Base-by-base conservation (phyloP, 2,329 filamentous ascomycete genomes). In the Monilinia aucupariae region DNA sequence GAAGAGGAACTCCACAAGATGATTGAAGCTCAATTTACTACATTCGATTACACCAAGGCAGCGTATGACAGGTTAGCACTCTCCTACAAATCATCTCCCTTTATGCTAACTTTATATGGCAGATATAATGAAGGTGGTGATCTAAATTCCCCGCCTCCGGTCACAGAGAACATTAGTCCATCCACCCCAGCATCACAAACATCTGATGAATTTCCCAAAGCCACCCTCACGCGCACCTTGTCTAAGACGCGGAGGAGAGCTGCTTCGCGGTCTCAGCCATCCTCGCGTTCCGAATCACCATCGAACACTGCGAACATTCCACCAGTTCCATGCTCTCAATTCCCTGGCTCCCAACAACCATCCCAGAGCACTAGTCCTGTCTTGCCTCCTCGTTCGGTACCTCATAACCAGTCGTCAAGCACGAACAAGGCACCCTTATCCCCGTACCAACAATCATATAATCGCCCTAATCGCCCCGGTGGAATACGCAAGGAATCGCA, bases 1-100 rank as follows among this genome's bases (percentile, higher is more conserved):
- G 92, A 96, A 69, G 93, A 99, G 66, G 92, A 97, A 75, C 82
- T 97, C 27, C 94, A 97, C 75, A 87, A 87, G 67, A 90, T 96
- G 83, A 97, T 99, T 66, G 94, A 99, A 76, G 89, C 85, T 5
- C 89, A 96, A 71, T 99, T 97, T 73, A 87, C 90, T 74, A 91
- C 92, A 0, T 99, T 97, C 74, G 94, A 99, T 75, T 99, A 99
- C 76, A 97, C 92, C 0, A 78, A 87, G 3, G 86, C 90, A 25
- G 89, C 86, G 4, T 93, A 92, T 71, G 86, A 87, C 72, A 87
- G 87, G 83, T 91, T 80, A 67, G 85, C 71, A 39, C 49, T 50
- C 43, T 41, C 25, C 45, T 47, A 13, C 50, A 54, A 45, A 55
- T 27, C 51, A 27, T 61, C 61, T 32, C 50, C 50, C 48, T 61